Conservation (phyloP, 495 filamentous ascomycete genomes). For the Cladorrhinum samala region DNA sequence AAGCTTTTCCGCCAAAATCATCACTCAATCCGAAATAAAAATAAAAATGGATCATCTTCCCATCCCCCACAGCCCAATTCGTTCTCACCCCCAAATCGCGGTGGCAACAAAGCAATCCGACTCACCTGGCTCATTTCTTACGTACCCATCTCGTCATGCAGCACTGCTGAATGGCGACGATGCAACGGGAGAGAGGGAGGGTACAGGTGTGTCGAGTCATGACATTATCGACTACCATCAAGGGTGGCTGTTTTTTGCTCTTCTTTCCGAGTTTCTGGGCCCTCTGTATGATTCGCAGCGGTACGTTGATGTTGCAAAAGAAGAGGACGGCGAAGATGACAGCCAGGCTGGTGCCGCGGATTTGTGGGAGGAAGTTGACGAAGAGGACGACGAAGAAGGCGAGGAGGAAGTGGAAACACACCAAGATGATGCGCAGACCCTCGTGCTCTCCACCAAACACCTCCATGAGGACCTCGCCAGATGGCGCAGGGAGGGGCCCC, state of each 20-base stretch:
- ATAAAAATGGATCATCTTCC: background rate
- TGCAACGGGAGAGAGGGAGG: no score
- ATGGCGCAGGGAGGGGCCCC: background rate
- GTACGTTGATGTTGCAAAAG: background rate
- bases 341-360: no score
- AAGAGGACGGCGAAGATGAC: background rate
- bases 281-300: background rate
- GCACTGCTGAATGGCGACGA: background rate
- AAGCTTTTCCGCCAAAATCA: no score
- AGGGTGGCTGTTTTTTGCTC: conserved; percentile 9
- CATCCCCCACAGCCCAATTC: background rate
- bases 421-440: no score
- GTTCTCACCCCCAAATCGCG: background rate
- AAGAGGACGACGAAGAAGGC: background rate
- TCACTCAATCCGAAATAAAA: no score
- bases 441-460: background rate
- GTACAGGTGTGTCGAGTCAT: conserved; percentile 21
- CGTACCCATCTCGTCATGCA: background rate
- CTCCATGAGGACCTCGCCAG: background rate
- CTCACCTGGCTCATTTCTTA: background rate
- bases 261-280: conserved; percentile 7
- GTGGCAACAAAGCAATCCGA: no score
- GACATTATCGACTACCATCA: conserved; percentile 16
- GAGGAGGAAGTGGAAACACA: no score
- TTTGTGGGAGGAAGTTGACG: no score